Conservation (phyloP, 1,139 yeast genomes). For the Suhomyces choctaworum region DNA sequence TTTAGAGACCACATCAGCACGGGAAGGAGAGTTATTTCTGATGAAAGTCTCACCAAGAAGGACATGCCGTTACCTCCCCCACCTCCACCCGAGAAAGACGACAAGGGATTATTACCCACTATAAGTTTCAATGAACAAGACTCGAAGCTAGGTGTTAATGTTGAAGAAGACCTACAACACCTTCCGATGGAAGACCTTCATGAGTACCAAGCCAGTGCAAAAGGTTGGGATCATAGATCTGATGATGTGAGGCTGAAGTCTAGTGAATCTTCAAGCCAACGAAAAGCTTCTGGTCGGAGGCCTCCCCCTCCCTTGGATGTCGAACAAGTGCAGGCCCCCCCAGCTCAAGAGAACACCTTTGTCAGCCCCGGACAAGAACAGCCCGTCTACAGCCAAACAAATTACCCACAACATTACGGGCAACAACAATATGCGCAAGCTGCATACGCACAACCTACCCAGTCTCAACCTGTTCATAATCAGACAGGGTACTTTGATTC, state of each 20-base stretch:
- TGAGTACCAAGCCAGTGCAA: constrained; percentile 17
- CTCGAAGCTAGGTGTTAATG: constrained; percentile 13
- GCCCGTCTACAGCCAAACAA: constrained; percentile 4
- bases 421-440: constrained; percentile 1
- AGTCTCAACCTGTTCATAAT: background rate
- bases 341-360: background rate
- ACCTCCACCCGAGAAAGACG: constrained; percentile 32
- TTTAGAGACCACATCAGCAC: constrained; percentile 18
- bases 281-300: constrained; percentile 13
- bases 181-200: constrained; percentile 10
- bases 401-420: constrained; percentile 2
- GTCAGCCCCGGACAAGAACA: constrained; percentile 1
- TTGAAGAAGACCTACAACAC: constrained; percentile 9
- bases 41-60: constrained; percentile 24
- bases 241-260: constrained; percentile 5
- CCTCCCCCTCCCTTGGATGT: constrained; percentile 20
- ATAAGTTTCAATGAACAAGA: constrained; percentile 17
- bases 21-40: constrained; percentile 18
- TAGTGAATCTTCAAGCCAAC: constrained; percentile 1
- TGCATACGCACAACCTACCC: background rate
- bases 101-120: constrained; percentile 14
- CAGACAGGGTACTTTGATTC: too few species aligned
- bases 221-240: constrained; percentile 9
- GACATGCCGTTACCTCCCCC: constrained; percentile 28
- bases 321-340: background rate